A percentile compares a stretch with the other conserved stretches of the same genome.
Evolutionary conservation across 2,329 filamentous ascomycete species (phyloP).

Genomic region (Colletotrichum noveboracense): DNA sequence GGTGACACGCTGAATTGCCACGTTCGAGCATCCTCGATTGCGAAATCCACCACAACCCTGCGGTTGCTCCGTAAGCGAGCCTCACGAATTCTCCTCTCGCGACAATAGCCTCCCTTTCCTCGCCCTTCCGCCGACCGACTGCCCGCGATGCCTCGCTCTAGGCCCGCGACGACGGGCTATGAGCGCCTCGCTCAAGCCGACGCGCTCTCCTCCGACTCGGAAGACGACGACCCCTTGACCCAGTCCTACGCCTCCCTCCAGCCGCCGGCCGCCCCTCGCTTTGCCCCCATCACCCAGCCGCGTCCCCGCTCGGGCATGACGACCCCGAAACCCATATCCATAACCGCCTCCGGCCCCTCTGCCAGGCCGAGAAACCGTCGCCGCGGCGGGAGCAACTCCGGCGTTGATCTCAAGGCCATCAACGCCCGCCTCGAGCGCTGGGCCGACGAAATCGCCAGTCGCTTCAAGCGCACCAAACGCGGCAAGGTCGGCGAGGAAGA

Average conservation of each 20-base stretch:
- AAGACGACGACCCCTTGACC: conserved; percentile 65
- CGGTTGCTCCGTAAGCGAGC: background rate
- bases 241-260: conserved; percentile 62
- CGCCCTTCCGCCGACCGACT: background rate
- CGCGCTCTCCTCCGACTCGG: conserved; percentile 73
- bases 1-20: background rate
- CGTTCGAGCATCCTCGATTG: background rate
- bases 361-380: conserved; percentile 47
- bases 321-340: conserved; percentile 52
- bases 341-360: conserved; percentile 29
- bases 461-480: conserved; percentile 88
- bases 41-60: background rate
- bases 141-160: conserved; percentile 59
- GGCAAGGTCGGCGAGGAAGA: conserved; percentile 81
- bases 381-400: conserved; percentile 73
- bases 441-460: conserved; percentile 97
- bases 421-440: conserved; percentile 94
- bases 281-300: conserved; percentile 67
- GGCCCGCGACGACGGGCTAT: conserved; percentile 81
- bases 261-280: conserved; percentile 63
- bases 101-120: background rate
- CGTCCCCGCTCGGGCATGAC: conserved; percentile 65
- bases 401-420: conserved; percentile 97
- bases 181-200: conserved; percentile 85
- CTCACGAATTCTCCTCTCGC: background rate